Conservation (phyloP, 345 rosid genomes). For the Microthlaspi erraticum region DNA sequence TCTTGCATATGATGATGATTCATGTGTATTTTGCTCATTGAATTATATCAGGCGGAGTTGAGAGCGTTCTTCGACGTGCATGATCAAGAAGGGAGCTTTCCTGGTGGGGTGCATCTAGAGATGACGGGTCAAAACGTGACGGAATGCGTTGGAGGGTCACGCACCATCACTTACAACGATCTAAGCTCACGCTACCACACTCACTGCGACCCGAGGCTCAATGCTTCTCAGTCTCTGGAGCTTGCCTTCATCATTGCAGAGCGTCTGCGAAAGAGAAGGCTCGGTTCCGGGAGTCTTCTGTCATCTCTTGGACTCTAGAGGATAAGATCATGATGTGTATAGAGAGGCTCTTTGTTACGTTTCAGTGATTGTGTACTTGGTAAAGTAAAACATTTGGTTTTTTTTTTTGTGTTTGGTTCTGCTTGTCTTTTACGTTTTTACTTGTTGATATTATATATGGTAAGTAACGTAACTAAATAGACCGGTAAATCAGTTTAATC, state of each 20-base stretch:
- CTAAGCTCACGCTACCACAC: slow-evolving; percentile 63
- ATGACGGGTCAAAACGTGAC: slow-evolving; percentile 73
- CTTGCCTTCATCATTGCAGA: slow-evolving; percentile 62
- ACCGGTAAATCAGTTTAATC: slow-evolving; percentile 8
- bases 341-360: slow-evolving; percentile 28
- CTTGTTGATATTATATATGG: background rate
- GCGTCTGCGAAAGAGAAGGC: slow-evolving; percentile 51
- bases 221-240: slow-evolving; percentile 66
- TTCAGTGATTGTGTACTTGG: slow-evolving; percentile 10
- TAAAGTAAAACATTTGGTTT: slow-evolving; percentile 16
- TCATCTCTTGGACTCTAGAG: slow-evolving; percentile 40
- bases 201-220: slow-evolving; percentile 60
- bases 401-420: background rate
- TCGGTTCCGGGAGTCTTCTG: slow-evolving; percentile 30
- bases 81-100: slow-evolving; percentile 67
- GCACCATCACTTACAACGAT: slow-evolving; percentile 59
- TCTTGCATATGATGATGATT: background rate
- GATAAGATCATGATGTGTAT: slow-evolving; percentile 14
- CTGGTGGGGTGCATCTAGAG: slow-evolving; percentile 64
- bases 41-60: slow-evolving; percentile 51
- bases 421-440: background rate
- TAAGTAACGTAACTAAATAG: background rate
- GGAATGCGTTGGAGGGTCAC: slow-evolving; percentile 64
- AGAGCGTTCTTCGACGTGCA: slow-evolving; percentile 69
- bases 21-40: background rate